A percentile compares a stretch with the other conserved stretches of the same genome.
These are phyloP conservation scores for Pigoraptor vietnamica DNA, from an alignment of 78 protist species.

Conservation along the genomic window DNA sequence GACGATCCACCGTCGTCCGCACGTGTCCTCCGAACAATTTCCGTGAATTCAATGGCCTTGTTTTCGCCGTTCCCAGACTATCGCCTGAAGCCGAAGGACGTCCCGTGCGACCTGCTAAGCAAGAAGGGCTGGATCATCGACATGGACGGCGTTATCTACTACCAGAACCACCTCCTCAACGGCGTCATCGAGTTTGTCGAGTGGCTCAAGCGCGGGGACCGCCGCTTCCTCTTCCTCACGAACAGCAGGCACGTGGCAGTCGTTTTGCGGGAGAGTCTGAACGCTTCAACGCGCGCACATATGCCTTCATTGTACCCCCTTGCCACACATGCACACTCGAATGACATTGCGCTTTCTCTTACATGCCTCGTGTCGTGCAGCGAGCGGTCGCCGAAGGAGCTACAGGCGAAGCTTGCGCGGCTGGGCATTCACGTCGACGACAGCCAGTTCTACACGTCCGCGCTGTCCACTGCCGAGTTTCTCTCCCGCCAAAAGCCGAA, in stretches of 20 bases:
- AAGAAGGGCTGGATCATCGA: not conserved
- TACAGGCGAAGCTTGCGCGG: not conserved
- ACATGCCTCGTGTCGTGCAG: too few species aligned
- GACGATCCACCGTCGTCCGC: too few species aligned
- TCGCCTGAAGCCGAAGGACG: too few species aligned
- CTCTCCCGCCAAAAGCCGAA: not conserved
- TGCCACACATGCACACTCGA: too few species aligned
- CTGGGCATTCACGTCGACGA: not conserved
- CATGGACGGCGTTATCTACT: conserved; percentile 17
- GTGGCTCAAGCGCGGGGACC: not conserved
- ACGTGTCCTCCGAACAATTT: not conserved
- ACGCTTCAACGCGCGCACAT: too few species aligned
- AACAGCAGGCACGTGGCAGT: too few species aligned
- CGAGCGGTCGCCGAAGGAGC: not conserved
- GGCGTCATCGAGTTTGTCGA: conserved; percentile 1
- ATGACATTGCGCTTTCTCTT: too few species aligned
- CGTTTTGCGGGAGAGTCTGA: too few species aligned
- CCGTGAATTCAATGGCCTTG: not conserved
- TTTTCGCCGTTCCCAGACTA: too few species aligned
- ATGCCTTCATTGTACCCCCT: too few species aligned
- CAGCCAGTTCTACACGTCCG: not conserved
- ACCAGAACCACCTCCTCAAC: not conserved
- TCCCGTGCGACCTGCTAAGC: not conserved
- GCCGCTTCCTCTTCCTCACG: not conserved
- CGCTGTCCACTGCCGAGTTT: not conserved